Base-by-base conservation (phyloP, 208 protist genomes). In the Acanthamoeba healyi region DNA sequence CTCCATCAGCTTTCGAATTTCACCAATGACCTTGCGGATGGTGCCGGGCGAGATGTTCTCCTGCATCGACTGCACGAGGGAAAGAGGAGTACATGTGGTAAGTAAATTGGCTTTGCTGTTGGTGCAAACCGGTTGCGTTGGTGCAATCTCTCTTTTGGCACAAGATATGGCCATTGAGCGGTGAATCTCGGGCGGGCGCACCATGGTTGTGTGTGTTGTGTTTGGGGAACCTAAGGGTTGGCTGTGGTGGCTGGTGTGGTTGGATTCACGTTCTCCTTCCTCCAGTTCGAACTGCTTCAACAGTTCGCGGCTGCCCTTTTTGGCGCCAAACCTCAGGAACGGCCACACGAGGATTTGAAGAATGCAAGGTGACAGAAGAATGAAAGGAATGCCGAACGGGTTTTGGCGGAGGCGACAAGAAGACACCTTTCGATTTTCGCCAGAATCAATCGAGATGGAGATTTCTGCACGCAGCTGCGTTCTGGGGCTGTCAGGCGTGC, bases 21-120 rank as follows among this genome's bases (percentile, higher is more conserved):
- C 98, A 61, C 94, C 95, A 7, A 96, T 72, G 3, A 98, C 56
- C 38, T 87, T 92, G 58, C 79, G 93, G 17, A 98, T 58, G 17
- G 96, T 96, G 54, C 54, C 44, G 58, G 84, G 84, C 22, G 84
- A 40, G 56, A 90, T 63, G 84, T 90, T 90, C n/a, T 90, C 84
- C 77, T 86, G 77, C 77, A 86, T 86, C 26, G 77, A 86, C 77
- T 86, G 40, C n/a, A 1, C 26, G 58, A 65, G 1, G 34, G 34
- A 34, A n/a, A 14, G 4, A 12, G n/a, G 54, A 19, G 12, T 5
- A 61, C 10, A 22, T 9, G 63, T 72, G 0, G 24, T 0, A 79
- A 79, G 17, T 12, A 67, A 54, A 54, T 15, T 54, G 49, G n/a
- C n/a, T n/a, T n/a, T n/a, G n/a, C n/a, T n/a, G n/a, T n/a, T n/a